Evolutionary conservation across 2,329 filamentous ascomycete species (phyloP).

Genomic region (Aspergillus fumigatus): DNA sequence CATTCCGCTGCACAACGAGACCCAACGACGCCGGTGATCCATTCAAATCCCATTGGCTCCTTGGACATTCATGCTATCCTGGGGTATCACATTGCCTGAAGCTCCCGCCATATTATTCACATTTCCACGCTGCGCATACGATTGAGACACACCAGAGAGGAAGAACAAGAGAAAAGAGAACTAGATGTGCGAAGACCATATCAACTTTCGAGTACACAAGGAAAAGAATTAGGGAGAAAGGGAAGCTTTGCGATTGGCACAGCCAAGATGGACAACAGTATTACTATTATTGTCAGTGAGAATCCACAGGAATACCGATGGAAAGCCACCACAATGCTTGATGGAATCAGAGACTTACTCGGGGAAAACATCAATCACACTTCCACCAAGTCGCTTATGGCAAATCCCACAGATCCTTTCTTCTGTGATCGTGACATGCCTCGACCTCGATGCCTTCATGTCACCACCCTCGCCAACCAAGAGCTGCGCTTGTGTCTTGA

Average conservation of each 20-base stretch:
- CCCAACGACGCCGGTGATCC: background rate
- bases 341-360: conserved; percentile 53
- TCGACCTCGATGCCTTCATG: conserved; percentile 53
- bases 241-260: conserved; percentile 50
- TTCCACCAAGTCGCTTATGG: conserved; percentile 86
- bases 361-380: conserved; percentile 83
- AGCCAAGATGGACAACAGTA: conserved; percentile 74
- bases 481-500: conserved; percentile 69
- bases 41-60: conserved; percentile 8
- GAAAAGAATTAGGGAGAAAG: conserved; percentile 14
- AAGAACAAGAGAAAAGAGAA: conserved; percentile 13
- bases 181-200: conserved; percentile 11
- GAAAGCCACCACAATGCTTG: background rate
- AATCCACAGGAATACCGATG: conserved; percentile 3
- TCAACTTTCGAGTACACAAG: conserved; percentile 9
- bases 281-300: conserved; percentile 35
- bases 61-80: conserved; percentile 25
- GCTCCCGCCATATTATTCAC: conserved; percentile 15
- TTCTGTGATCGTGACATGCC: conserved; percentile 76
- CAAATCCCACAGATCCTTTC: conserved; percentile 89
- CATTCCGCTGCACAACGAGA: background rate
- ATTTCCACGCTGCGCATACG: conserved; percentile 2
- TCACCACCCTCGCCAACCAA: conserved; percentile 63
- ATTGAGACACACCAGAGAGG: conserved; percentile 4
- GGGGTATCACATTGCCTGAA: conserved; percentile 35